Base-by-base conservation (phyloP, 768 basidiomycete species). In the Phlebiopsis flavidoalba region DNA sequence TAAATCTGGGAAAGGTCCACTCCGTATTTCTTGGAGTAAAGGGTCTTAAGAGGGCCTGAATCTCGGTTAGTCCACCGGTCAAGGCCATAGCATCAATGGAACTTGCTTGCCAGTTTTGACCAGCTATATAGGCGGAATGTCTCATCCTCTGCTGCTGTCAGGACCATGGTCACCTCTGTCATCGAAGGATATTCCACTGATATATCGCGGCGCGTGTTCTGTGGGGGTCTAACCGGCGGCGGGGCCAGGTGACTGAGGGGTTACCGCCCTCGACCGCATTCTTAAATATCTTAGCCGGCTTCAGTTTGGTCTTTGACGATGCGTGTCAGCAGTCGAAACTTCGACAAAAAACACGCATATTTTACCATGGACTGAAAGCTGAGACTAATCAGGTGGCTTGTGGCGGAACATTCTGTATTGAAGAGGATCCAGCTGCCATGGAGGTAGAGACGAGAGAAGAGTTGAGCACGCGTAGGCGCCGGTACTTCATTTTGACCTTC, bases 1-100 rank as follows among this genome's bases (percentile, higher is more conserved):
- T 98, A 69, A 98, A 97, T 3, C 96, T 85, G 21, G 95, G 93
- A 19, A n/a, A 95, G 82, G 73, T 96, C 93, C 49, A 95, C 89
- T 0, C 97, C 97, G 72, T 98, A 99, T 73, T 99, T 99, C 75
- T 95, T 95, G 0, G 95, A 98, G 67, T 88, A 84, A 3, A 95
- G 74, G 1, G 86, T 88, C 73, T 92, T 95, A 36, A 83, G 67
- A 55, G 82, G n/a, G 81, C 79, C 95, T 91, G 66, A 59, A 10
- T 11, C 58, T n/a, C 45, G 43, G 56, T 70, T 63, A 64, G 64
- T 65, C 56, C 63, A 63, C 57, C 57, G 55, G 19, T 14, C n/a
- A 54, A 45, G 63, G 61, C 35, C 24, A 19, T 3, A 15, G 58
- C 59, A 55, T 57, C 59, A 51, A 54, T 69, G 66, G 62, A 69